Percentiles rank a stretch among this genome's conserved stretches.
Evolutionary conservation across 2,329 filamentous ascomycete genomes (phyloP).

Genomic region (Sarocladium oryzae): DNA sequence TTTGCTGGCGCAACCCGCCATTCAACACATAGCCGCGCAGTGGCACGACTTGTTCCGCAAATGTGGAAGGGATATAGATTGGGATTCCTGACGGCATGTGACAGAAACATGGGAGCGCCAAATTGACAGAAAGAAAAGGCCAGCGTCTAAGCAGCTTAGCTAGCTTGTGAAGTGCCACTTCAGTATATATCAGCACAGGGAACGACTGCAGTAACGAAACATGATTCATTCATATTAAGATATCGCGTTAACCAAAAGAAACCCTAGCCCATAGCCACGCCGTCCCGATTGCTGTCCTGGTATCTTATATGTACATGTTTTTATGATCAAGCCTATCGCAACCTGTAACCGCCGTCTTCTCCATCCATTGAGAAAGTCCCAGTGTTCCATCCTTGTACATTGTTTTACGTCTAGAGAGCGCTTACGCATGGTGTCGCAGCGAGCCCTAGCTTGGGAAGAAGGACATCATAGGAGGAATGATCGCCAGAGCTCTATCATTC

Average conservation of each 20-base stretch:
- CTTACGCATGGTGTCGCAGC: too few species aligned
- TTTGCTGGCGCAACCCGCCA: too few species aligned
- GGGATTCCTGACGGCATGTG: neutral
- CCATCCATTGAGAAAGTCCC: neutral
- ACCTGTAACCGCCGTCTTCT: neutral
- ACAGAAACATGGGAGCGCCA: neutral
- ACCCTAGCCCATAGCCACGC: neutral
- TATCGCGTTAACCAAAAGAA: neutral
- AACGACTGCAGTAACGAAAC: neutral
- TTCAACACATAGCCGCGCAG: too few species aligned
- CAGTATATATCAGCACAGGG: neutral
- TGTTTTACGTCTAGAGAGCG: too few species aligned
- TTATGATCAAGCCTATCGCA: neutral
- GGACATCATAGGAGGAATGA: too few species aligned
- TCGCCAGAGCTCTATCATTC: too few species aligned
- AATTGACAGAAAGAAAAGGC: too few species aligned
- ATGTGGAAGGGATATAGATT: neutral
- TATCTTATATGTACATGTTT: conserved; percentile 8
- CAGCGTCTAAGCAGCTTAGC: too few species aligned
- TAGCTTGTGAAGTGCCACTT: too few species aligned
- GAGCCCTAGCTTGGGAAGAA: too few species aligned
- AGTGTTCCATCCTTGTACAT: too few species aligned
- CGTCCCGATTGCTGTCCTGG: neutral
- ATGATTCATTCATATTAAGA: conserved; percentile 8
- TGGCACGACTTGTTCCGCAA: too few species aligned